Percentiles rank a stretch among this genome's conserved stretches.
Conservation (phyloP, 2,329 filamentous ascomycete species). For the Rhynchosporium secalis region DNA sequence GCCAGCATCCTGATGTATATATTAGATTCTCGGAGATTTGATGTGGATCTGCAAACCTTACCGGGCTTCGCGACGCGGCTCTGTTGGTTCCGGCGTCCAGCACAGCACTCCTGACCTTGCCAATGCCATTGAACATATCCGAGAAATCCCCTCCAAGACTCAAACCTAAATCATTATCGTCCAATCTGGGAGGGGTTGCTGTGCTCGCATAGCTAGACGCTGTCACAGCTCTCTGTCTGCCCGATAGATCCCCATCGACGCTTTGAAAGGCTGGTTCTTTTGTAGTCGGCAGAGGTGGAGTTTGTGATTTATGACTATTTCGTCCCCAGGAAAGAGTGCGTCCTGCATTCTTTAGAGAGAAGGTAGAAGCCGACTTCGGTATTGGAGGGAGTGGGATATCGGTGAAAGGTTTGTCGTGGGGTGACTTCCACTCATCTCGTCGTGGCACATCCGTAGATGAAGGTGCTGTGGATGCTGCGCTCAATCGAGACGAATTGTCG, state of each 20-base stretch:
- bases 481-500: constrained; percentile 41
- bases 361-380: constrained; percentile 35
- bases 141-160: constrained; percentile 41
- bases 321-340: constrained; percentile 40
- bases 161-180: constrained; percentile 36
- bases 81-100: constrained; percentile 33
- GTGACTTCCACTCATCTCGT: constrained; percentile 36
- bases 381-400: constrained; percentile 38
- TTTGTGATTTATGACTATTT: constrained; percentile 30
- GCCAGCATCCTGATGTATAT: constrained; percentile 27
- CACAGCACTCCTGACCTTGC: constrained; percentile 35
- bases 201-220: constrained; percentile 41
- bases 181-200: constrained; percentile 38
- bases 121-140: constrained; percentile 40
- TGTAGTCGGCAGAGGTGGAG: constrained; percentile 22
- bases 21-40: constrained; percentile 21
- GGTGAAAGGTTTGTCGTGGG: constrained; percentile 37
- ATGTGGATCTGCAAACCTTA: constrained; percentile 23
- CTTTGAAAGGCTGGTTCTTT: constrained; percentile 32
- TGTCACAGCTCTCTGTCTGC: constrained; percentile 37
- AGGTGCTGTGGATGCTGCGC: constrained; percentile 40
- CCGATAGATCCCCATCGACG: constrained; percentile 28
- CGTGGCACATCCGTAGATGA: constrained; percentile 38
- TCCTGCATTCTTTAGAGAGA: constrained; percentile 39
- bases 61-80: constrained; percentile 34